Evolutionary conservation across 176 grass and related monocot genomes (phyloP).

Genomic region (Triticum urartu): DNA sequence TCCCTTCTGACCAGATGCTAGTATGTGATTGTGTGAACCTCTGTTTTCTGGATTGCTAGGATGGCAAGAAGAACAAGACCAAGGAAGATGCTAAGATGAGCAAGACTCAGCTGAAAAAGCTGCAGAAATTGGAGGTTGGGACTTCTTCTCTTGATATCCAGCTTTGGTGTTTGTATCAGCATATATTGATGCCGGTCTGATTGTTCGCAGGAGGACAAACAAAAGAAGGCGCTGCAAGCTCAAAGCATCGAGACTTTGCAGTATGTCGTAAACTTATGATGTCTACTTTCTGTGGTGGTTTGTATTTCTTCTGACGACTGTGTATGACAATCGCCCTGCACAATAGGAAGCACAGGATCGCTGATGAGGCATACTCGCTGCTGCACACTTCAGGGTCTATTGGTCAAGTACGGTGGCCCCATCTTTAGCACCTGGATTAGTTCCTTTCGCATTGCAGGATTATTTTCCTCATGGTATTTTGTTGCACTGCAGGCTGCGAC

Average conservation of each 20-base stretch:
- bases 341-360: constrained; percentile 77
- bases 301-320: background rate
- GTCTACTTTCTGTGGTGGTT: constrained; percentile 19
- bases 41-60: constrained; percentile 32
- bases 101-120: constrained; percentile 73
- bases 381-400: constrained; percentile 89
- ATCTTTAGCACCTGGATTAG: background rate
- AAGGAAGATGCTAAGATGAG: constrained; percentile 66
- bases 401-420: constrained; percentile 56
- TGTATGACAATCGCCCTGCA: constrained; percentile 11
- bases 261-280: constrained; percentile 48
- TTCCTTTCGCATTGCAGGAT: constrained; percentile 7
- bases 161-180: background rate
- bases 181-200: background rate
- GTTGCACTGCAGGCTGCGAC: constrained; percentile 62
- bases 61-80: constrained; percentile 42
- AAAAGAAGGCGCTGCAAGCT: constrained; percentile 68
- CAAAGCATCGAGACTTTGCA: constrained; percentile 67
- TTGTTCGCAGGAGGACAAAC: constrained; percentile 71
- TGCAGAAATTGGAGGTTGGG: constrained; percentile 51
- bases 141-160: background rate
- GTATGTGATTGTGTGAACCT: background rate
- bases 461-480: constrained; percentile 5
- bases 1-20: background rate
- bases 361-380: constrained; percentile 63